phyloP scores from a whole-genome alignment of 257 asterid genomes.

The Fraxinus quadrangulata region DNA sequence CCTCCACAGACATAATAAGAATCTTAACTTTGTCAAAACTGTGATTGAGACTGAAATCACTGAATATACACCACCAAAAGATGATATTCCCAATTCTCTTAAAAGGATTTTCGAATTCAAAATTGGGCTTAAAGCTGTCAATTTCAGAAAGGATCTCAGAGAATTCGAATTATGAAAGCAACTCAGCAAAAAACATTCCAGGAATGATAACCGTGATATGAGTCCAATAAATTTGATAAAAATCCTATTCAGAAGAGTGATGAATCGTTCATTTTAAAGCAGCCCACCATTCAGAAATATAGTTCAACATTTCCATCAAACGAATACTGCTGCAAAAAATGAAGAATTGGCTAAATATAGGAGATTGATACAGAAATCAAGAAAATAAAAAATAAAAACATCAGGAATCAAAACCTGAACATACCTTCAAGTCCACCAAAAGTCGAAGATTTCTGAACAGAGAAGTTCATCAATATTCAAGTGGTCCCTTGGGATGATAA shows the following conservation, averaged over 20 bases:
- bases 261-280: constrained; percentile 23
- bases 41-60: constrained; percentile 14
- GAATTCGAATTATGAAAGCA: constrained; percentile 20
- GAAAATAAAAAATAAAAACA: not conserved
- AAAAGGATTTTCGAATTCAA: not conserved
- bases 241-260: not conserved
- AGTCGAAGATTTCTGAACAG: constrained; percentile 23
- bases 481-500: constrained; percentile 58
- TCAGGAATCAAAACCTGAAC: constrained; percentile 22
- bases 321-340: constrained; percentile 28
- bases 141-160: constrained; percentile 27
- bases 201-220: constrained; percentile 20
- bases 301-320: too few relatives aligned
- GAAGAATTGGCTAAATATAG: constrained; percentile 22
- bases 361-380: constrained; percentile 24
- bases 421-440: constrained; percentile 54
- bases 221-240: constrained; percentile 28
- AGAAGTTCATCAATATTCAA: constrained; percentile 37
- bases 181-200: constrained; percentile 6
- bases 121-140: constrained; percentile 23
- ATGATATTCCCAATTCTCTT: constrained; percentile 23
- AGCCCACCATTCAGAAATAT: constrained; percentile 28
- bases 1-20: constrained; percentile 46
- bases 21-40: constrained; percentile 30
- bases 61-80: constrained; percentile 15